Evolutionary conservation across 148 eudicot species (phyloP), one percentile per base, ranked within the genome.

Genomic region (Diospyros lotus): DNA sequence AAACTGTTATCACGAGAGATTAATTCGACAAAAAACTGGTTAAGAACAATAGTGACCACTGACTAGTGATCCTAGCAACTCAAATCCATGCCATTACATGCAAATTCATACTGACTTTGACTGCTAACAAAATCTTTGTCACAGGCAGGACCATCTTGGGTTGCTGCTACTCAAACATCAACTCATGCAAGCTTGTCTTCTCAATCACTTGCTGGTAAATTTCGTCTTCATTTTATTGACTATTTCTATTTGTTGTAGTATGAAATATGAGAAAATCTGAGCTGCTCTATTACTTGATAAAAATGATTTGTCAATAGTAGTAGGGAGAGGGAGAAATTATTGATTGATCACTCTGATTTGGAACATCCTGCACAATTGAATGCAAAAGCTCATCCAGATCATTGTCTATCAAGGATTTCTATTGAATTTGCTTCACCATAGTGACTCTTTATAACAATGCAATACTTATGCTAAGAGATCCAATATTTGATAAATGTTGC

Each of bases 71-170:
- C 15, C 63, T n/a, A 44, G 52, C 14, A 58, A 76, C 50, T 55
- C 44, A 68, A 44, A 66, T 56, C 54, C 17, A 59, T 13, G 58
- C 56, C 9, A 12, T 0, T 40, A 9, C 3, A 28, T 1, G 0
- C 11, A 61, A 46, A 52, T 39, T 68, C 45, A 50, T 67, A 48
- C 2, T 14, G 28, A 52, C 44, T 52, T 68, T 5, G 52, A 38
- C 8, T 52, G 66, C 39, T 72, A 43, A 73, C 38, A 28, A 61
- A 50, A 14, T 18, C 65, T 71, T 70, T 73, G 39, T 66, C 63
- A 68, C 86, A 91, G 94, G 81, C 81, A 64, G 80, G 80, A 64
- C 82, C 68, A 52, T 77, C 83, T 52, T 80, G 66, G 60, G 78
- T 61, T 76, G 73, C 77, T 76, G 73, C 77, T 13, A 75, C 76